These are phyloP conservation scores for Zoysia pacifica DNA, from an alignment of 176 grass and related monocot genomes.

Conservation along the genomic window DNA sequence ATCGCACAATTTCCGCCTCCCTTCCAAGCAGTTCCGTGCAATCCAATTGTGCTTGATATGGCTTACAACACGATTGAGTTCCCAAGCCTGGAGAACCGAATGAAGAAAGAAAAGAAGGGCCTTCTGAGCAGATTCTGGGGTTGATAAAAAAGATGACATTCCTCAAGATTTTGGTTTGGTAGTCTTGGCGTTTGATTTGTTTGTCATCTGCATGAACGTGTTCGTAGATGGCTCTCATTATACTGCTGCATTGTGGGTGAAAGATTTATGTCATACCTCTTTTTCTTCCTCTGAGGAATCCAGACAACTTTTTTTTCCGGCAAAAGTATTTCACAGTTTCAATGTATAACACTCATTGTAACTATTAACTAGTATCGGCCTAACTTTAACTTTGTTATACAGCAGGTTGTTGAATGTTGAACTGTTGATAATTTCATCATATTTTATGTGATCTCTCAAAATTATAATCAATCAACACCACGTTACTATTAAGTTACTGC, in stretches of 20 bases:
- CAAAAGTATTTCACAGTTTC: not conserved
- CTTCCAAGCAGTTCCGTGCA: slow-evolving; percentile 79
- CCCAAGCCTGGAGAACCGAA: slow-evolving; percentile 80
- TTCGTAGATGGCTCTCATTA: not conserved
- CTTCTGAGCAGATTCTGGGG: slow-evolving; percentile 84
- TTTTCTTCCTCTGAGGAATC: not conserved
- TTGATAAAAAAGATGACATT: slow-evolving; percentile 26
- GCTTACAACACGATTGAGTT: slow-evolving; percentile 84
- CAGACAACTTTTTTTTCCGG: not conserved
- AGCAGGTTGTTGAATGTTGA: not conserved
- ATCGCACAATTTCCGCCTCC: slow-evolving; percentile 76
- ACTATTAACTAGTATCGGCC: not conserved
- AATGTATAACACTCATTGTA: not conserved
- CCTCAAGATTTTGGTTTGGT: slow-evolving; percentile 27
- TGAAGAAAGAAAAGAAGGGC: slow-evolving; percentile 99
- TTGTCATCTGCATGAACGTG: slow-evolving; percentile 2
- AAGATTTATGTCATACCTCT: not conserved
- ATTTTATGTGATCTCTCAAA: too few relatives aligned
- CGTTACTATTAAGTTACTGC: too few relatives aligned
- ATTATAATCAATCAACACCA: too few relatives aligned
- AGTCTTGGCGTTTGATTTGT: slow-evolving; percentile 19
- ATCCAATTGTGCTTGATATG: slow-evolving; percentile 94
- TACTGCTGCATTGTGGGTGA: not conserved
- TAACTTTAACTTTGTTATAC: not conserved
- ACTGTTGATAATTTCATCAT: not conserved